phyloP scores from a whole-genome alignment of 164 flowering plant species.

The Umbilicus rupestris region DNA sequence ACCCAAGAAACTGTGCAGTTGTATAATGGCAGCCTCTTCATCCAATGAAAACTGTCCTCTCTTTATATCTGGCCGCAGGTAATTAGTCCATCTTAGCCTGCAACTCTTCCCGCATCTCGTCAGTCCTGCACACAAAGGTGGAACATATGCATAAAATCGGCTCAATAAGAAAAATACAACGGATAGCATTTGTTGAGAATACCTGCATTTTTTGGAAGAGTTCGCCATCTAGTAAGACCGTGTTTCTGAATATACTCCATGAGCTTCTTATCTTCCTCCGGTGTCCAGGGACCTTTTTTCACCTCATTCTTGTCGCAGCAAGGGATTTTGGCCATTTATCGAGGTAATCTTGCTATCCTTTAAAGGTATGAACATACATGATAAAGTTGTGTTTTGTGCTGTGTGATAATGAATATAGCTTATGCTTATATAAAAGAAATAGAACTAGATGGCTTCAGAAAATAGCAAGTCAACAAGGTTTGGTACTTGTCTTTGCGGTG shows the following conservation, averaged over 20 bases:
- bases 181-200: not conserved
- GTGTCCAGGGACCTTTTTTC: not conserved
- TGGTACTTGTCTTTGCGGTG: too few relatives aligned
- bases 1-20: not conserved
- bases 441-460: too few relatives aligned
- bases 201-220: slow-evolving; percentile 3
- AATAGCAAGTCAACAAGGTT: too few relatives aligned
- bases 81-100: not conserved
- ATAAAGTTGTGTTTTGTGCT: too few relatives aligned
- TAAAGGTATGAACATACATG: too few relatives aligned
- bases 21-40: not conserved
- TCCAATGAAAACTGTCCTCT: not conserved
- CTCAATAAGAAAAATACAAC: not conserved
- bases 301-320: not conserved
- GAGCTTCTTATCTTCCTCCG: slow-evolving; percentile 2
- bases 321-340: too few relatives aligned
- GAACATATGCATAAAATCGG: not conserved
- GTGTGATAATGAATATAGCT: too few relatives aligned
- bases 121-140: not conserved
- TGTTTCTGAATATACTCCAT: slow-evolving; percentile 1
- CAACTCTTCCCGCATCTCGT: slow-evolving; percentile 2
- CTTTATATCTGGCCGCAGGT: not conserved
- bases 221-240: not conserved
- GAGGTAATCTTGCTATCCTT: too few relatives aligned
- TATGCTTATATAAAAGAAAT: too few relatives aligned